phyloP scores from a whole-genome alignment of 2,329 filamentous ascomycete species.

The Aureobasidium sp. region DNA sequence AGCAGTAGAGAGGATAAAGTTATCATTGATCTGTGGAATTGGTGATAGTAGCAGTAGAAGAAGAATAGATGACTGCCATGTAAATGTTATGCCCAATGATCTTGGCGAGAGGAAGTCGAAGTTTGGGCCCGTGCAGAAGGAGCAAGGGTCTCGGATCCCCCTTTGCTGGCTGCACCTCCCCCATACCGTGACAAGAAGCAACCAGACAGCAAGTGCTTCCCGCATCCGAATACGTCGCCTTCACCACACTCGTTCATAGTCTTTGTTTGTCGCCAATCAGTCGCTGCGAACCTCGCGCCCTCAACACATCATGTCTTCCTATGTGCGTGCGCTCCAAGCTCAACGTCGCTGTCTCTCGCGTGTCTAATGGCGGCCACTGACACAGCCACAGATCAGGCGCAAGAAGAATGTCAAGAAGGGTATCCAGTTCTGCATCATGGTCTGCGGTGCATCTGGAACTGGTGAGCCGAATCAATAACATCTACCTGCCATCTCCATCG shows the following conservation, averaged over 20 bases:
- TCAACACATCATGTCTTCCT: slow-evolving; percentile 5
- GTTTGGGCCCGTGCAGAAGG: slow-evolving; percentile 6
- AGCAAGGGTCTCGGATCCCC: slow-evolving; percentile 3
- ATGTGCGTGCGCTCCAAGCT: slow-evolving; percentile 7
- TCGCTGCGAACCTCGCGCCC: background rate
- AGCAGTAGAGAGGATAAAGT: background rate
- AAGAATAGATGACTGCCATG: background rate
- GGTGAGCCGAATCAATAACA: slow-evolving; percentile 46
- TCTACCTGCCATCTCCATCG: slow-evolving; percentile 25
- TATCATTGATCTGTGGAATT: background rate
- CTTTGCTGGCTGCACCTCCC: slow-evolving; percentile 10
- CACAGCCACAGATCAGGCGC: slow-evolving; percentile 64
- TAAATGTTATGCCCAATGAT: slow-evolving; percentile 3
- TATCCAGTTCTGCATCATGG: slow-evolving; percentile 99
- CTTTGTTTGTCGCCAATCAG: background rate
- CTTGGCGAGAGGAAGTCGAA: background rate
- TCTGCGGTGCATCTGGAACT: slow-evolving; percentile 97
- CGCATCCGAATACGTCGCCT: background rate
- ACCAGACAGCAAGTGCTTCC: background rate
- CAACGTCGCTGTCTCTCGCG: slow-evolving; percentile 7
- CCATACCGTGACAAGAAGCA: slow-evolving; percentile 1
- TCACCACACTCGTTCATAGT: slow-evolving; percentile 4
- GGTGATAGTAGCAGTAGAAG: background rate
- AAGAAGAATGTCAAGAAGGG: slow-evolving; percentile 99
- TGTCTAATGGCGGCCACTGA: slow-evolving; percentile 14